Percentiles rank a stretch among this genome's conserved stretches.
These are phyloP conservation scores for Cyberlindnera galapagoensis DNA, from an alignment of 805 yeast genomes.

Conservation along the genomic window DNA sequence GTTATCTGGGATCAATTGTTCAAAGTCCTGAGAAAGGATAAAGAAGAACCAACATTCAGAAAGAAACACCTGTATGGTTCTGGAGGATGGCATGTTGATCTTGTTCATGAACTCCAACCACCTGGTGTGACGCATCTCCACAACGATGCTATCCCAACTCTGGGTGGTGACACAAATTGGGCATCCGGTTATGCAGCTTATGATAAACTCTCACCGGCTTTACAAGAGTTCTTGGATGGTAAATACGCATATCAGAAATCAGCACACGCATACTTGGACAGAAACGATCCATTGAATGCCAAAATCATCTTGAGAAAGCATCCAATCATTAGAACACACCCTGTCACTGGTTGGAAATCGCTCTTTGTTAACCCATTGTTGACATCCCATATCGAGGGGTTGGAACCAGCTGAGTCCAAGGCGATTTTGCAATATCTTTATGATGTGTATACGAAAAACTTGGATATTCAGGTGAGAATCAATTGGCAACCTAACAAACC, in stretches of 20 bases:
- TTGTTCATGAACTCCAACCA: conserved; percentile 49
- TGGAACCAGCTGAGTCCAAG: conserved; percentile 41
- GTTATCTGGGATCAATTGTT: conserved; percentile 30
- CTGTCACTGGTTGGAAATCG: conserved; percentile 57
- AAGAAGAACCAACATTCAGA: conserved; percentile 2
- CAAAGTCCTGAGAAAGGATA: conserved; percentile 15
- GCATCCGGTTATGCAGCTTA: conserved; percentile 50
- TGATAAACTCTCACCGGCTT: conserved; percentile 46
- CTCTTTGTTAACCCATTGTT: conserved; percentile 42
- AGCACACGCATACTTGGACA: conserved; percentile 33
- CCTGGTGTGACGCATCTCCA: conserved; percentile 49
- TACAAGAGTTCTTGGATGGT: conserved; percentile 47
- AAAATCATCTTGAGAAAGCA: conserved; percentile 44
- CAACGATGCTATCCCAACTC: conserved; percentile 39
- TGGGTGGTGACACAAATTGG: conserved; percentile 53
- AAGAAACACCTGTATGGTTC: conserved; percentile 6
- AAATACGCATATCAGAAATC: conserved; percentile 39
- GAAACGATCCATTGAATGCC: conserved; percentile 38
- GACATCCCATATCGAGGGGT: conserved; percentile 45
- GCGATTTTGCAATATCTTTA: conserved; percentile 38
- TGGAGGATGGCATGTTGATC: conserved; percentile 38
- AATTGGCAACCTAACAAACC: conserved; percentile 39
- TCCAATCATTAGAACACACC: conserved; percentile 56
- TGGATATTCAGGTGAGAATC: conserved; percentile 50
- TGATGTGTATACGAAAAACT: conserved; percentile 39